phyloP scores from a whole-genome alignment of 352 stramenopile genomes.

The Pilasporangium apinafurcum region DNA sequence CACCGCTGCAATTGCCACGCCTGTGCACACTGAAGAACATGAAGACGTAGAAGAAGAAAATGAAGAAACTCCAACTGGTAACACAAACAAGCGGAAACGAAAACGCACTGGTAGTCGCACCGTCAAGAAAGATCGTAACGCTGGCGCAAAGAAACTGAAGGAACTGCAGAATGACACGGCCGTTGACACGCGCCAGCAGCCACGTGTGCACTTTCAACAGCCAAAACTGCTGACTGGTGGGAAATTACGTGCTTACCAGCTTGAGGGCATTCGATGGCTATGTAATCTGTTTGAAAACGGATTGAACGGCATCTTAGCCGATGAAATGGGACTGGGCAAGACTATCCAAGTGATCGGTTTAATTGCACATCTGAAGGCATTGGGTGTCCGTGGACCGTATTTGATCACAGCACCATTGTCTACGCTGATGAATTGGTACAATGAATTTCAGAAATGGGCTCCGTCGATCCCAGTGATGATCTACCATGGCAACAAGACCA shows the following conservation, averaged over 20 bases:
- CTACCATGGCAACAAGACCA: conserved; percentile 91
- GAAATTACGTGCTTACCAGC: conserved; percentile 91
- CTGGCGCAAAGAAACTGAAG: conserved; percentile 68
- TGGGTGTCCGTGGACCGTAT: conserved; percentile 91
- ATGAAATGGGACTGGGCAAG: conserved; percentile 90
- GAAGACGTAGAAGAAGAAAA: conserved; percentile 11
- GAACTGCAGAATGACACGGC: conserved; percentile 46
- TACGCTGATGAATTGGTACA: conserved; percentile 97
- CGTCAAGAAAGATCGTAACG: conserved; percentile 24
- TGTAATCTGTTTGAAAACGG: conserved; percentile 97
- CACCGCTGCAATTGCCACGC: conserved; percentile 36
- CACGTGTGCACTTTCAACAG: conserved; percentile 54
- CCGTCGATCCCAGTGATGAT: conserved; percentile 93
- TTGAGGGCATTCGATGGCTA: conserved; percentile 97
- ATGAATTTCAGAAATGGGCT: conserved; percentile 79
- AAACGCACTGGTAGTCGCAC: conserved; percentile 18
- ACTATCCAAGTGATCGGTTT: conserved; percentile 92
- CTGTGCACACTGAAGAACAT: not conserved
- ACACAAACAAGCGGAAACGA: conserved; percentile 22
- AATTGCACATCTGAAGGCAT: conserved; percentile 89
- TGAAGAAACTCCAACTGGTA: conserved; percentile 9
- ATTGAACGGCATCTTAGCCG: conserved; percentile 88
- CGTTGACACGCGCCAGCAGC: conserved; percentile 31
- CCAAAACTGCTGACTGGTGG: conserved; percentile 74
- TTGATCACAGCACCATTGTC: conserved; percentile 97